phyloP scores from a whole-genome alignment of 305 asterid genomes.

The Ilex paraguariensis region DNA sequence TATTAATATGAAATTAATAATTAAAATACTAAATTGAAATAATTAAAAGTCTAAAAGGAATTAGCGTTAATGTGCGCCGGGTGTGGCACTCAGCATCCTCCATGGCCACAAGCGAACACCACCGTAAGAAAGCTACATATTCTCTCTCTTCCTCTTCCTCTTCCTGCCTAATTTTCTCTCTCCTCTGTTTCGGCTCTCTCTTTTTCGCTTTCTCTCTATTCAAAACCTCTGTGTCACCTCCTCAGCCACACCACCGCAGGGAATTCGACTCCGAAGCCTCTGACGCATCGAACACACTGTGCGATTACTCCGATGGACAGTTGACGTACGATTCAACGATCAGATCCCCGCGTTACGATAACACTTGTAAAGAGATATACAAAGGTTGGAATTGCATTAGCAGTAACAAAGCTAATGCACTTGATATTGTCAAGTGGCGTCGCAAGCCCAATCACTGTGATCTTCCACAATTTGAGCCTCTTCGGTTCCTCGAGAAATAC shows the following conservation, averaged over 20 bases:
- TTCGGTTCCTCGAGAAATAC: constrained; percentile 51
- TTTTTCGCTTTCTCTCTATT: constrained; percentile 53
- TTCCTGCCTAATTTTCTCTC: constrained; percentile 36
- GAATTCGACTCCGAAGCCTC: neutral
- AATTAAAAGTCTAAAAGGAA: no score
- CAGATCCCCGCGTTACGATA: constrained; percentile 61
- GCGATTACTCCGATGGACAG: constrained; percentile 66
- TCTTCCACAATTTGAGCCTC: constrained; percentile 70
- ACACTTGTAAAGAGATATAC: constrained; percentile 88
- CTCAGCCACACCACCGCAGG: neutral
- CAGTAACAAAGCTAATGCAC: constrained; percentile 60
- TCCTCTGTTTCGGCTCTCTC: constrained; percentile 47
- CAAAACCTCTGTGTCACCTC: constrained; percentile 9
- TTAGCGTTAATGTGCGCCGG: no score
- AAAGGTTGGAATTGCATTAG: constrained; percentile 97
- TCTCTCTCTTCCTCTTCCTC: constrained; percentile 24
- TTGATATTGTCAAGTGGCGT: constrained; percentile 75
- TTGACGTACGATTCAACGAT: constrained; percentile 63
- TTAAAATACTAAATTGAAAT: no score
- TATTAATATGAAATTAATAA: no score
- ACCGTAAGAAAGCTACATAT: constrained; percentile 32
- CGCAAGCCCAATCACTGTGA: constrained; percentile 85
- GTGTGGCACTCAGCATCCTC: neutral
- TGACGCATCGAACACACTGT: constrained; percentile 8
- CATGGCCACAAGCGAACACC: constrained; percentile 37